Evolutionary conservation across 2,329 filamentous ascomycete species (phyloP).

Genomic region (Ophiosphaerella herpotricha): DNA sequence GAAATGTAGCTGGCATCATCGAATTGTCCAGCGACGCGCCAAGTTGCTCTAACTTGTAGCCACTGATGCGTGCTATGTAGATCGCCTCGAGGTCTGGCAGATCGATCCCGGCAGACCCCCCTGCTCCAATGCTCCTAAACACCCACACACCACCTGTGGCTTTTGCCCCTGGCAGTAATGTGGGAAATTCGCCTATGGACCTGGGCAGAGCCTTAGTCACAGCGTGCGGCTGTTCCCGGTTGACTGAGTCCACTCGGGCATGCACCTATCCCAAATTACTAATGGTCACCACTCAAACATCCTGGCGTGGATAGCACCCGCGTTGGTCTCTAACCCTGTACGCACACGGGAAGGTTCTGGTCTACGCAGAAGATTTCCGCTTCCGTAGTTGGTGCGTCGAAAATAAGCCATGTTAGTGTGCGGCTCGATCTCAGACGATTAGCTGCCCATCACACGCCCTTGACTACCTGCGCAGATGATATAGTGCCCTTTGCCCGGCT

Average conservation of each 20-base stretch:
- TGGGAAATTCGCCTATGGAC: slow-evolving; percentile 19
- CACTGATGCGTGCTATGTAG: slow-evolving; percentile 19
- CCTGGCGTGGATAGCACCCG: slow-evolving; percentile 16
- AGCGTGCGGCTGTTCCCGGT: slow-evolving; percentile 30
- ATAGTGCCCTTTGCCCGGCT: slow-evolving; percentile 31
- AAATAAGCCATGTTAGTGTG: slow-evolving; percentile 30
- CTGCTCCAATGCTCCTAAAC: slow-evolving; percentile 18
- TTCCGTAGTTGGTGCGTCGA: slow-evolving; percentile 30
- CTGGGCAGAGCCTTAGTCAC: slow-evolving; percentile 20
- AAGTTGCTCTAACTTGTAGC: slow-evolving; percentile 36
- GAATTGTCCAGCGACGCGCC: slow-evolving; percentile 20
- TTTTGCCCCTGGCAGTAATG: slow-evolving; percentile 26
- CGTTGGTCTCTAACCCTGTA: too few relatives aligned
- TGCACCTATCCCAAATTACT: slow-evolving; percentile 31
- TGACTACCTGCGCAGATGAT: slow-evolving; percentile 30
- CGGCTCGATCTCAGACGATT: slow-evolving; percentile 36
- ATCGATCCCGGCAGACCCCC: slow-evolving; percentile 29
- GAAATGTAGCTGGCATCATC: slow-evolving; percentile 34
- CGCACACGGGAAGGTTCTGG: slow-evolving; percentile 28
- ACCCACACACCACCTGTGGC: slow-evolving; percentile 23
- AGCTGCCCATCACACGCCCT: slow-evolving; percentile 37
- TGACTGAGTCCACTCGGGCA: slow-evolving; percentile 16
- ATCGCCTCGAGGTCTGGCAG: slow-evolving; percentile 33
- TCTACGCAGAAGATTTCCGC: slow-evolving; percentile 34
- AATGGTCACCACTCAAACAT: slow-evolving; percentile 33